Conservation (phyloP, 2,329 filamentous ascomycete species). For the Fusarium denticulatum region DNA sequence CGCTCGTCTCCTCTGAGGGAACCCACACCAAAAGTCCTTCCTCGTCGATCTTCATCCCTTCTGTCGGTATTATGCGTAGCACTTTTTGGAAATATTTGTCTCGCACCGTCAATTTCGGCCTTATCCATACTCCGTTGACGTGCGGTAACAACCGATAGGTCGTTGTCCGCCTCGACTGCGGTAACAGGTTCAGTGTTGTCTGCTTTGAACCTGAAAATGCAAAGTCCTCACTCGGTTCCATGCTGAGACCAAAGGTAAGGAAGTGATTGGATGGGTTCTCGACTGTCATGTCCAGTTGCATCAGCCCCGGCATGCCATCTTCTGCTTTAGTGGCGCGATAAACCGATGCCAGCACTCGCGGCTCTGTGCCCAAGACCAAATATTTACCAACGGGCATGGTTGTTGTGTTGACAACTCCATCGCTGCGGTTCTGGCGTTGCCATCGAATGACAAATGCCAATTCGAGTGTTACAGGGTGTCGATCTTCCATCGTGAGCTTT, state of each 20-base stretch:
- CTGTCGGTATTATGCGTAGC: constrained; percentile 81
- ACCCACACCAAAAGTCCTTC: constrained; percentile 73
- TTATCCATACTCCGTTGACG: constrained; percentile 72
- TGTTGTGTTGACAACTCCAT: constrained; percentile 65
- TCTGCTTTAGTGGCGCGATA: constrained; percentile 52
- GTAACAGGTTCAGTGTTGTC: constrained; percentile 81
- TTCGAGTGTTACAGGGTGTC: constrained; percentile 77
- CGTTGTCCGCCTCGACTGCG: constrained; percentile 79
- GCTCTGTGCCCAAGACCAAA: constrained; percentile 82
- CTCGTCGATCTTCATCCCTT: constrained; percentile 73
- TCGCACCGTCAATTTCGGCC: constrained; percentile 77
- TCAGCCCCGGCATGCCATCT: constrained; percentile 46
- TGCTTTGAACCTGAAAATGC: constrained; percentile 92
- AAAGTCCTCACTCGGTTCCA: constrained; percentile 94
- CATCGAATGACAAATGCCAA: constrained; percentile 80
- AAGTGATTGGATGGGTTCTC: constrained; percentile 97
- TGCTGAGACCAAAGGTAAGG: constrained; percentile 88
- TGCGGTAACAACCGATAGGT: constrained; percentile 79
- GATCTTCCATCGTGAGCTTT: constrained; percentile 84
- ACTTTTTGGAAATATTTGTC: constrained; percentile 96
- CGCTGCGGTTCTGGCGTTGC: constrained; percentile 64
- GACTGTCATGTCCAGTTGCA: constrained; percentile 70
- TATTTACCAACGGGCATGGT: constrained; percentile 82
- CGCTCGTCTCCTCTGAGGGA: constrained; percentile 47
- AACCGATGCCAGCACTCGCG: constrained; percentile 77